Conservation (phyloP, 176 grass and related monocot species). For the Triticum turgidum region DNA sequence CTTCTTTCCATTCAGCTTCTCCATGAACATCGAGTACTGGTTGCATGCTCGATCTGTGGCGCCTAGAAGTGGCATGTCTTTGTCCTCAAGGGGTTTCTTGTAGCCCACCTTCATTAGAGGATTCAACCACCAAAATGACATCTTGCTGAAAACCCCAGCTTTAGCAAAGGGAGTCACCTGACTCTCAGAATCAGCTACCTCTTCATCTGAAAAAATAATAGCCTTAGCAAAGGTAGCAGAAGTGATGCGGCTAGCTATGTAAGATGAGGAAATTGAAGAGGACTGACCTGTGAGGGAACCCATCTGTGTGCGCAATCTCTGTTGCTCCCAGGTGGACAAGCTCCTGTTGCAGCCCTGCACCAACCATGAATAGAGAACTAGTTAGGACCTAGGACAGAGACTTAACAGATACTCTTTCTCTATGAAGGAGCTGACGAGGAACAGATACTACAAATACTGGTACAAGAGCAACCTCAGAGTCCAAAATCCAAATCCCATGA, state of each 20-base stretch:
- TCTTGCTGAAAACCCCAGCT: constrained; percentile 56
- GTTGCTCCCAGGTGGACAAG: background rate
- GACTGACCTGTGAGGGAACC: background rate
- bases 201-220: constrained; percentile 2
- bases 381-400: background rate
- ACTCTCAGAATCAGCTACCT: constrained; percentile 22
- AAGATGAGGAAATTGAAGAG: constrained; percentile 22
- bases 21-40: constrained; percentile 54
- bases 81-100: constrained; percentile 75
- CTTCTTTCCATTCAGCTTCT: constrained; percentile 46
- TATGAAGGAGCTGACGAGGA: background rate
- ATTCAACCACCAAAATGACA: constrained; percentile 91
- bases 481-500: background rate
- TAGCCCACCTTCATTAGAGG: constrained; percentile 82
- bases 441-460: background rate
- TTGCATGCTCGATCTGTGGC: constrained; percentile 45
- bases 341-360: background rate
- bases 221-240: too few species aligned
- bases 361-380: too few species aligned
- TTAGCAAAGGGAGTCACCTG: constrained; percentile 50
- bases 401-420: background rate
- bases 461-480: background rate
- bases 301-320: background rate
- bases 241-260: background rate
- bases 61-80: constrained; percentile 76